phyloP scores from a whole-genome alignment of 495 filamentous ascomycete species.

The Penicillium verhagenii region DNA sequence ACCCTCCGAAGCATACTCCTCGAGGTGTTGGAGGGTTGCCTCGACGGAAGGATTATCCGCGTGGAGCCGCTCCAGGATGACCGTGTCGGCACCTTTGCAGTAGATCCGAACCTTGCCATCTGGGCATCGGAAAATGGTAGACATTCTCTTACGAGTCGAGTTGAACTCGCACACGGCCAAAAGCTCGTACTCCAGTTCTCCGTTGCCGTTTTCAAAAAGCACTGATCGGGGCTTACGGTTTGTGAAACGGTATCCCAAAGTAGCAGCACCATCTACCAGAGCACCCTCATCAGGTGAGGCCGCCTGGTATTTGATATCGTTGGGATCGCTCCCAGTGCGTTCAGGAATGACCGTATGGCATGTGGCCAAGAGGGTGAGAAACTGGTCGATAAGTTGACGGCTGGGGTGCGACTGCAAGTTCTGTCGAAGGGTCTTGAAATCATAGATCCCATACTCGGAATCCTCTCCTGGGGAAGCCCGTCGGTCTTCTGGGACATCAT shows the following conservation, averaged over 20 bases:
- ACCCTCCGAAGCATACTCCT: slow-evolving; percentile 97
- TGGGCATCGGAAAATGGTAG: slow-evolving; percentile 91
- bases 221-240: slow-evolving; percentile 87
- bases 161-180: slow-evolving; percentile 98
- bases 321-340: slow-evolving; percentile 67
- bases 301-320: slow-evolving; percentile 93
- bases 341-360: slow-evolving; percentile 99
- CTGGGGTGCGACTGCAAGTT: slow-evolving; percentile 72
- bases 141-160: slow-evolving; percentile 97
- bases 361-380: slow-evolving; percentile 81
- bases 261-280: slow-evolving; percentile 85
- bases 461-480: slow-evolving; percentile 69
- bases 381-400: slow-evolving; percentile 76
- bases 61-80: slow-evolving; percentile 85
- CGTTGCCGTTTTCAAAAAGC: slow-evolving; percentile 68
- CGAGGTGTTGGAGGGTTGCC: slow-evolving; percentile 83
- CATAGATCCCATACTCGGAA: slow-evolving; percentile 77
- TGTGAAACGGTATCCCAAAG: slow-evolving; percentile 83
- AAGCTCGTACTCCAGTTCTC: slow-evolving; percentile 81
- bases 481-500: slow-evolving; percentile 89
- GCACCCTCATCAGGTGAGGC: slow-evolving; percentile 98
- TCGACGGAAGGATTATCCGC: slow-evolving; percentile 82
- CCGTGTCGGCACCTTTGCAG: slow-evolving; percentile 96
- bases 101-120: slow-evolving; percentile 93
- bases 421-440: slow-evolving; percentile 73